Percentiles rank a stretch among this genome's conserved stretches.
Conservation (phyloP, 345 rosid genomes). For the Brassica rapa region DNA sequence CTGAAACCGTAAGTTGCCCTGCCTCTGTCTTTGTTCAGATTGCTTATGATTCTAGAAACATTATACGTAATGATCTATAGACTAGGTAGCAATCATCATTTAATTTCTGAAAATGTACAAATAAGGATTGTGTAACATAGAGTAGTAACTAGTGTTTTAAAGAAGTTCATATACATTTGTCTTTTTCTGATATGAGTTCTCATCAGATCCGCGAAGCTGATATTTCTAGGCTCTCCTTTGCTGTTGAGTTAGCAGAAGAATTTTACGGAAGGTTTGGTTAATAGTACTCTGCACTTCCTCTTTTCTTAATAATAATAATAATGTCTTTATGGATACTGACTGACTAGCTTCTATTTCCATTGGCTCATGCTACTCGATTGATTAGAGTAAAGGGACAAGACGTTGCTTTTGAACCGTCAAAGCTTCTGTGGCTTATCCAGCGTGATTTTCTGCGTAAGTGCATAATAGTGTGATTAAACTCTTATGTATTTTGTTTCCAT, state of each 20-base stretch:
- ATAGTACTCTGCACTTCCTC: conserved; percentile 13
- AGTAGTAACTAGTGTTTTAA: not conserved
- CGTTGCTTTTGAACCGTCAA: conserved; percentile 96
- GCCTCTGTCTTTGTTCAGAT: conserved; percentile 14
- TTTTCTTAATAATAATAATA: conserved; percentile 7
- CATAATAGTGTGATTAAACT: not conserved
- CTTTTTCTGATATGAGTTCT: conserved; percentile 29
- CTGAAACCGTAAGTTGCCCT: conserved; percentile 82
- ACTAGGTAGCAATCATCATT: no score
- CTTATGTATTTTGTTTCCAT: not conserved
- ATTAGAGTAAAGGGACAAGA: conserved; percentile 98
- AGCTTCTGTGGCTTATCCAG: conserved; percentile 98
- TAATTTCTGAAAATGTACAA: no score
- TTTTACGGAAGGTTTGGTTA: conserved; percentile 88
- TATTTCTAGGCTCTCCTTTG: conserved; percentile 95
- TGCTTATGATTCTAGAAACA: conserved; percentile 22
- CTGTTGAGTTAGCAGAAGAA: conserved; percentile 99
- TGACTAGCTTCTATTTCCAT: conserved; percentile 49
- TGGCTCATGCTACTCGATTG: conserved; percentile 41
- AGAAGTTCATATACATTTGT: not conserved
- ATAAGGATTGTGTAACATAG: not conserved
- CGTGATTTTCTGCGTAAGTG: conserved; percentile 97
- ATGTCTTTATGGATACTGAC: conserved; percentile 27
- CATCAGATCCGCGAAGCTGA: conserved; percentile 97
- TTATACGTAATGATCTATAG: not conserved